Evolutionary conservation across 345 rosid genomes (phyloP), one percentile per base, ranked within the genome.

Genomic region (Hevea brasiliensis): DNA sequence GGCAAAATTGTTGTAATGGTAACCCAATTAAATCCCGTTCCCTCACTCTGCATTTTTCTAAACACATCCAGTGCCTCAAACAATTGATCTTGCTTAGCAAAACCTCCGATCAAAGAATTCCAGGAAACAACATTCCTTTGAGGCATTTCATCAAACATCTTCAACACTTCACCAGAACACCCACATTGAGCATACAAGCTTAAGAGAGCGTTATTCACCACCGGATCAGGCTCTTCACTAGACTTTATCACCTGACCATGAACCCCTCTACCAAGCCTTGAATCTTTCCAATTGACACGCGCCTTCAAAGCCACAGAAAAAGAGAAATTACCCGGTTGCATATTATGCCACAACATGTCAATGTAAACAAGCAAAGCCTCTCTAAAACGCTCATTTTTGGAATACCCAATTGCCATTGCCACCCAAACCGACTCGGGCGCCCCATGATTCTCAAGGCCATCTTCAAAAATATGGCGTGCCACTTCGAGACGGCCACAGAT

Each of bases 361-460:
- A 74, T 47, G 51, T 84, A 84, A 50, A 83, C 71, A 57, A 63
- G 9, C 60, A 86, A 45, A 72, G 89, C 85, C 7, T 82, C 85
- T 35, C 64, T 47, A 10, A 83, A 79, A 26, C 27, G 68, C n/a
- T 80, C 76, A 56, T 84, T 84, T 70, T 79, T 76, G 8, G 84
- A 80, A 65, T 71, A 82, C 40, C 84, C 89, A 74, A 84, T 84
- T n/a, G 84, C 85, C 87, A 86, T 77, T n/a, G n/a, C n/a, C n/a
- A n/a, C n/a, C n/a, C n/a, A n/a, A n/a, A n/a, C n/a, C n/a, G n/a
- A n/a, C n/a, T n/a, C n/a, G n/a, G n/a, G n/a, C n/a, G n/a, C n/a
- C n/a, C n/a, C n/a, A n/a, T n/a, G n/a, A n/a, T n/a, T n/a, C n/a
- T n/a, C n/a, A n/a, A n/a, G n/a, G n/a, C n/a, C n/a, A n/a, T n/a